These are phyloP conservation scores for sorghum (Sorghum bicolor) DNA, from an alignment of 176 grass and related monocot genomes.

Conservation along the genomic window Sorghum_bicolor_NCBIv3 NC_012879.2:57259001-57259500, in stretches of 20 bases:
- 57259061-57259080: not conserved
- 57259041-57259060: not conserved
- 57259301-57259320: not conserved
- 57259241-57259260: not conserved
- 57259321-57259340: slow-evolving; percentile 6
- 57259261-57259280: not conserved
- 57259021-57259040: not conserved
- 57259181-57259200: not conserved
- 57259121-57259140: no score
- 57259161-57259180: no score
- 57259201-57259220: not conserved
- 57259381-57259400: slow-evolving; percentile 43
- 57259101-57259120: no score
- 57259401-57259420: slow-evolving; percentile 52
- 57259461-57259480: slow-evolving; percentile 85
- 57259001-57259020: not conserved
- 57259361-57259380: slow-evolving; percentile 20
- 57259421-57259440: slow-evolving; percentile 63
- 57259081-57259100: no score
- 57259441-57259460: slow-evolving; percentile 79
- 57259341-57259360: not conserved
- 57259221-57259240: slow-evolving; percentile 4
- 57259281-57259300: not conserved
- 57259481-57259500: slow-evolving; percentile 97
- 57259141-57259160: no score